phyloP scores from a whole-genome alignment of 257 asterid species.

The Nicotiana attenuata region DNA sequence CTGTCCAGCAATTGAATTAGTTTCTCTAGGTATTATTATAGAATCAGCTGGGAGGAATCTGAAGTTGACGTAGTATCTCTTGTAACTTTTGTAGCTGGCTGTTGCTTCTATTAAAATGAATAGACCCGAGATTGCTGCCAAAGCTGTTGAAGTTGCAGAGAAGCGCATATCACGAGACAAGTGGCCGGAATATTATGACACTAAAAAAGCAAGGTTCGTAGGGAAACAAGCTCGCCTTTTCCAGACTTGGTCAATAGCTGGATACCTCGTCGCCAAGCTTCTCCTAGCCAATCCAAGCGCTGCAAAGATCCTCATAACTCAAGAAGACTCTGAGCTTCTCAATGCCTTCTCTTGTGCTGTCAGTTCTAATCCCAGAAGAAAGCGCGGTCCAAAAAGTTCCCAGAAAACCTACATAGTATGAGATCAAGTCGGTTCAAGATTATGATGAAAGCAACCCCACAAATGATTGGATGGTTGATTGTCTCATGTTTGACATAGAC shows the following conservation, averaged over 20 bases:
- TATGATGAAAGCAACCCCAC: background rate
- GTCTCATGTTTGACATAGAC: background rate
- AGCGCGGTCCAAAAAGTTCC: slow-evolving; percentile 55
- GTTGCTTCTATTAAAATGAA: slow-evolving; percentile 72
- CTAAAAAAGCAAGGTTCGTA: slow-evolving; percentile 55
- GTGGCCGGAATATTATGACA: slow-evolving; percentile 78
- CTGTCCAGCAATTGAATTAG: background rate
- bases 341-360: slow-evolving; percentile 65
- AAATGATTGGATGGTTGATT: background rate
- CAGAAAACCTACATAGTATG: slow-evolving; percentile 43
- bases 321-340: slow-evolving; percentile 62
- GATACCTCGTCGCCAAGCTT: slow-evolving; percentile 60
- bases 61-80: background rate
- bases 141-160: slow-evolving; percentile 57
- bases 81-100: slow-evolving; percentile 45
- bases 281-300: slow-evolving; percentile 49
- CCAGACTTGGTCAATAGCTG: slow-evolving; percentile 78
- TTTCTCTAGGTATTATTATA: background rate
- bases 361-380: slow-evolving; percentile 48
- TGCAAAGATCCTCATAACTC: slow-evolving; percentile 45
- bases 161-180: slow-evolving; percentile 52
- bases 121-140: slow-evolving; percentile 66
- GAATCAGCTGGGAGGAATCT: background rate
- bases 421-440: slow-evolving; percentile 8
- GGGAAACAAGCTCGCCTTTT: slow-evolving; percentile 60